Evolutionary conservation across 352 stramenopile genomes (phyloP).

Genomic region (Pilasporangium apinafurcum): DNA sequence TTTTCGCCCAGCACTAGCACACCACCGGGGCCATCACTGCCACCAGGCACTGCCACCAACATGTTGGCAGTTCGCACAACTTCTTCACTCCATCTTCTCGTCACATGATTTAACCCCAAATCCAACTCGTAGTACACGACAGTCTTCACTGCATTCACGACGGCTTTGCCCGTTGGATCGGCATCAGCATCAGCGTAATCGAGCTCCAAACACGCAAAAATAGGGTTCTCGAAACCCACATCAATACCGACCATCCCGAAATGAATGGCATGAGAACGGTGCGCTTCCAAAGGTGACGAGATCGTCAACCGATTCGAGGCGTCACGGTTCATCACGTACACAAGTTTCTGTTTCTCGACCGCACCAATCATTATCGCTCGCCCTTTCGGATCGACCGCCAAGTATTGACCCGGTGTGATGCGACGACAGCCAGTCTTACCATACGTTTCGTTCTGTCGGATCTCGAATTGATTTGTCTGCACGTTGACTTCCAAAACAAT

Average conservation of each 20-base stretch:
- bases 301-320: conserved; percentile 93
- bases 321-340: conserved; percentile 99
- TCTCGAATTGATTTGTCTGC: conserved; percentile 61
- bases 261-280: conserved; percentile 94
- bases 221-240: conserved; percentile 99
- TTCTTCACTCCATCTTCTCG: conserved; percentile 90
- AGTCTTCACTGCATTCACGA: conserved; percentile 85
- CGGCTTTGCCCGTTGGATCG: conserved; percentile 64
- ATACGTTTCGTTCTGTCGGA: conserved; percentile 93
- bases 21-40: conserved; percentile 83
- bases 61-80: conserved; percentile 90
- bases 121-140: conserved; percentile 99
- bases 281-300: conserved; percentile 97
- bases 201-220: conserved; percentile 97
- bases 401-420: conserved; percentile 97
- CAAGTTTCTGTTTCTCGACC: conserved; percentile 99
- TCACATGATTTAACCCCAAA: conserved; percentile 99
- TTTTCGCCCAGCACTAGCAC: conserved; percentile 97
- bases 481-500: conserved; percentile 94
- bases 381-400: conserved; percentile 96
- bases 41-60: conserved; percentile 87
- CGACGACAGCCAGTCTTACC: conserved; percentile 95
- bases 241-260: conserved; percentile 95
- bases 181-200: conserved; percentile 91
- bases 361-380: conserved; percentile 94